Base-by-base conservation (phyloP, 2,329 filamentous ascomycete species). In the Monosporascus sp. region DNA sequence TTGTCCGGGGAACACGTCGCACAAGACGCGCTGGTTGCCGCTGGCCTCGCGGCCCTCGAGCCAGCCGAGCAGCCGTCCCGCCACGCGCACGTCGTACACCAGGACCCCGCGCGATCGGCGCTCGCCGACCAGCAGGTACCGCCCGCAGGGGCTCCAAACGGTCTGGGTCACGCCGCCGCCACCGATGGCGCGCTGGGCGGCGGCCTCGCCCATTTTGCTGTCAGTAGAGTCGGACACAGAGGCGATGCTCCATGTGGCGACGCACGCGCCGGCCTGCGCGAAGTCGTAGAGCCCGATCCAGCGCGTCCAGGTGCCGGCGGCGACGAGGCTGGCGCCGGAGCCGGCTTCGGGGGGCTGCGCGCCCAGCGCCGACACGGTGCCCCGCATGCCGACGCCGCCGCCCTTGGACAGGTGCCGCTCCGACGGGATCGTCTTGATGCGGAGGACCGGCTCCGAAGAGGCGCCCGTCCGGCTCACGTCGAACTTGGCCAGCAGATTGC, bases 81-180 rank as follows among this genome's bases (percentile, higher is more conserved):
- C 77, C 7, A 80, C 81, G 18, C 84, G 77, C 36, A 87, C 75
- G 62, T 87, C 84, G 67, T 86, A 87, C 3, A 87, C 77, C 25
- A 86, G 68, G 38, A 86, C 62, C 3, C 81, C 79, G 6, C 62
- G 65, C 0, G 81, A 75, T 58, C 77, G 76, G 5, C 84, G 76
- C 70, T 87, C 84, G 59, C 80, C 82, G 47, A 86, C 71, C n/a
- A 82, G 69, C 20, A 87, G 71, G 62, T 87, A 87, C 39, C 81
- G 73, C 7, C 83, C 84, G 57, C 83, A 86, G 0, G 78, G 77
- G 57, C 82, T 86, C 84, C 84, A 87, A 5, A 74, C 59, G 1
- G 78, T 76, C 67, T 87, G 82, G 14, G 77, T 70, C 22, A 87
- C 82, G 51, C 87, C 88, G 56, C 81, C 77, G 35, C 88, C 85